A percentile compares a stretch with the other conserved stretches of the same genome.
Evolutionary conservation across 495 filamentous ascomycete species (phyloP).

Genomic region (Xylaria palmicola): DNA sequence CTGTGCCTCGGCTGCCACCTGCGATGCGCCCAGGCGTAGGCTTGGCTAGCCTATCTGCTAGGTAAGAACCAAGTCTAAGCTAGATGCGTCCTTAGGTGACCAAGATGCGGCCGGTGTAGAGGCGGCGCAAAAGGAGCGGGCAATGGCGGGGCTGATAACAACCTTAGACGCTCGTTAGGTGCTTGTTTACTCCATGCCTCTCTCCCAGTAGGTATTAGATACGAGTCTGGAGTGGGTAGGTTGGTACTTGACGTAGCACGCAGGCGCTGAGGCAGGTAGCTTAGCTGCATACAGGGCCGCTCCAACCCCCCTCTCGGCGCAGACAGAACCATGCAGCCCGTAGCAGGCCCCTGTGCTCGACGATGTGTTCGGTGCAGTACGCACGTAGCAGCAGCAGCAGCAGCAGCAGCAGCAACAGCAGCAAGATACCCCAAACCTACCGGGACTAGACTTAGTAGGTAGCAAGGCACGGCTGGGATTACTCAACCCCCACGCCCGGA

Average conservation of each 20-base stretch:
- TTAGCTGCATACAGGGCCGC: not conserved
- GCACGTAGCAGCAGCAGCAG: too few species aligned
- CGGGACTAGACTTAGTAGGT: not conserved
- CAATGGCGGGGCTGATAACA: constrained; percentile 8
- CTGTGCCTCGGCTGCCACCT: not conserved
- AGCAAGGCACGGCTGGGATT: not conserved
- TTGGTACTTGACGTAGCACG: too few species aligned
- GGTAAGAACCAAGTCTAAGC: too few species aligned
- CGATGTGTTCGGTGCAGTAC: too few species aligned
- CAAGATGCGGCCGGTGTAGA: not conserved
- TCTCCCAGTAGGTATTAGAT: too few species aligned
- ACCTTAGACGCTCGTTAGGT: not conserved
- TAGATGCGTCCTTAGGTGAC: constrained; percentile 4
- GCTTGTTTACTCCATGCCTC: too few species aligned
- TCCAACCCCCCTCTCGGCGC: not conserved
- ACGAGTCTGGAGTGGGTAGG: too few species aligned
- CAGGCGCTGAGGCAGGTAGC: too few species aligned
- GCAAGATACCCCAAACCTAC: not conserved
- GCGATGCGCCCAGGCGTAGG: too few species aligned
- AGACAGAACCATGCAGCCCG: not conserved
- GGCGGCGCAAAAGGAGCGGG: not conserved
- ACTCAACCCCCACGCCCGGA: constrained; percentile 6
- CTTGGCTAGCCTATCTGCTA: not conserved
- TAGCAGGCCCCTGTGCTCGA: too few species aligned
- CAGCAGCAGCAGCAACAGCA: too few species aligned